Base-by-base conservation (phyloP, 2,329 filamentous ascomycete species). In the Truncatella angustata region DNA sequence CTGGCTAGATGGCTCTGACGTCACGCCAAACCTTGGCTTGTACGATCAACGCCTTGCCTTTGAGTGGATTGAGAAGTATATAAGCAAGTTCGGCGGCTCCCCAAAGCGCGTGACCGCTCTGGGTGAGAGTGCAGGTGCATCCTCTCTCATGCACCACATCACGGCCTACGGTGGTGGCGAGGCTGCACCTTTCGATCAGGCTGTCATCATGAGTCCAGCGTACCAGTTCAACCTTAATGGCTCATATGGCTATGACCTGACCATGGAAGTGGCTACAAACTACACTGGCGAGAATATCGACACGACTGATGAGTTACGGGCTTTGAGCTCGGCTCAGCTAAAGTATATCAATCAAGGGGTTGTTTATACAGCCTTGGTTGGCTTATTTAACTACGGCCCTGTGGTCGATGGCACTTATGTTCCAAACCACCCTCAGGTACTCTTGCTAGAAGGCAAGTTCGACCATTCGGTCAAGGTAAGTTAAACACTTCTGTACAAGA, bases 71-170 rank as follows among this genome's bases (percentile, higher is more conserved):
- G 68, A 76, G 48, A 63, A 66, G n/a, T 62, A 81, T 56, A 79
- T 81, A 51, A 52, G 63, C 16, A 55, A 64, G 6, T 80, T 81
- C 53, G 77, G 78, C 4, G 77, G 78, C 12, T 49, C 46, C 11
- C n/a, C 56, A 2, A 21, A 56, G 3, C 49, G 50, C 4, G 54
- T 62, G 4, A 63, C 75, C 0, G 73, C 77, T 35, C 74, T 73
- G 69, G 78, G 79, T 1, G 75, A 80, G 57, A 75, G 70, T 16
- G 78, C 79, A 0, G 79, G 79, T 3, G 79, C 68, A 1, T 74
- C 77, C 3, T 69, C 65, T 16, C 74, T 78, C 3, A 67, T 77
- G 21, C 70, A 75, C 16, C 74, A 77, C 44, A 68, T 75, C 3
- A 73, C 79, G 37, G 76, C 76, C 0, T 72, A 71, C 21, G 66